Conservation (phyloP, 352 stramenopile genomes). For the Phytophthora citrophthora region DNA sequence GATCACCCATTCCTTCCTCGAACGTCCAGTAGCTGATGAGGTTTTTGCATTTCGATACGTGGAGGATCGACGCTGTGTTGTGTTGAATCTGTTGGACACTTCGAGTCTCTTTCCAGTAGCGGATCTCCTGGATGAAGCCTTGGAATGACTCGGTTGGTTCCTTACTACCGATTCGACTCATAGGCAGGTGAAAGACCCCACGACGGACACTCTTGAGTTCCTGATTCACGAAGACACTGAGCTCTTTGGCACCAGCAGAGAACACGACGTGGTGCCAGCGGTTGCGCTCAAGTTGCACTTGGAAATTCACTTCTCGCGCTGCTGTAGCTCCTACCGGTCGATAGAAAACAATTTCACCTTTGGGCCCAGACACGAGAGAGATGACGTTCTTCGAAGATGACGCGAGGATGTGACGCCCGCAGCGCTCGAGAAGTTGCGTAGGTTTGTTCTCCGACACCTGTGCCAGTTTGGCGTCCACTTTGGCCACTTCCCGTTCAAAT, state of each 20-base stretch:
- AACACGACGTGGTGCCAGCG: constrained; percentile 74
- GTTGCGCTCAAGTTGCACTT: constrained; percentile 43
- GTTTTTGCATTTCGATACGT: constrained; percentile 41
- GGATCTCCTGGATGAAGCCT: constrained; percentile 67
- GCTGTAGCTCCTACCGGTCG: constrained; percentile 32
- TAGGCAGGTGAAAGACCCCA: constrained; percentile 65
- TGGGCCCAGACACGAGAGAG: constrained; percentile 37
- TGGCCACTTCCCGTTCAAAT: constrained; percentile 67
- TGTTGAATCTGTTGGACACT: constrained; percentile 44
- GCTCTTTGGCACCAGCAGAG: constrained; percentile 49
- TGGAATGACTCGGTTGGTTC: constrained; percentile 60
- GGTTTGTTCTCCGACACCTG: constrained; percentile 58
- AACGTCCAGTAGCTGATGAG: constrained; percentile 77
- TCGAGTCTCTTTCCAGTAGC: constrained; percentile 64
- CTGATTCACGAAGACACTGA: constrained; percentile 60
- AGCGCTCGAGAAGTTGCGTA: constrained; percentile 52
- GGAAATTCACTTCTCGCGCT: constrained; percentile 55
- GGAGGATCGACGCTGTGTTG: constrained; percentile 43
- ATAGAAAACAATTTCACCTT: constrained; percentile 54
- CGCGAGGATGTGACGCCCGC: constrained; percentile 64
- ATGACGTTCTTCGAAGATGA: constrained; percentile 66
- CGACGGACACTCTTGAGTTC: constrained; percentile 45
- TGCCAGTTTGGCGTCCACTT: constrained; percentile 63
- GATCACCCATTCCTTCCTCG: constrained; percentile 73
- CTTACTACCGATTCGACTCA: constrained; percentile 51